A percentile compares a stretch with the other conserved stretches of the same genome.
Evolutionary conservation across 257 asterid genomes (phyloP).

Genomic region (Solanum pennellii): DNA sequence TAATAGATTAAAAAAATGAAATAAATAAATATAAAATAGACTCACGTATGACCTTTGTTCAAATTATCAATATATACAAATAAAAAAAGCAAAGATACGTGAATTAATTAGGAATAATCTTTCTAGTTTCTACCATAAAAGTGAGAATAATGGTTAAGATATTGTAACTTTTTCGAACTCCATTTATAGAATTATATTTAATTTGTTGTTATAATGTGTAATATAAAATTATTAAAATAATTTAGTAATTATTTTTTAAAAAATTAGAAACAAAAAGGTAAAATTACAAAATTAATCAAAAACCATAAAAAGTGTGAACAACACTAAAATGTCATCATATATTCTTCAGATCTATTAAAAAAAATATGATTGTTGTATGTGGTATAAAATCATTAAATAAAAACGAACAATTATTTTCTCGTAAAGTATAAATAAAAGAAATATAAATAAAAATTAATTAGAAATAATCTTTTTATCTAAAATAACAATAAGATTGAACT

Average conservation of each 20-base stretch:
- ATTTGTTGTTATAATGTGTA: too few relatives aligned
- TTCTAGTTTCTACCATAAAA: neutral
- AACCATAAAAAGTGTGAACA: too few relatives aligned
- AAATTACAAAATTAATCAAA: too few relatives aligned
- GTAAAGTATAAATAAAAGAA: too few relatives aligned
- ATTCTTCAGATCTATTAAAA: too few relatives aligned
- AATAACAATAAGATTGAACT: neutral
- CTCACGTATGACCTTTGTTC: neutral
- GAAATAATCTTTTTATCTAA: neutral
- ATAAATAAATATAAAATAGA: neutral
- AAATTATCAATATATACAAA: neutral
- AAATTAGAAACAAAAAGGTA: too few relatives aligned
- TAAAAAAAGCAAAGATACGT: neutral
- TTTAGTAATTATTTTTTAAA: too few relatives aligned
- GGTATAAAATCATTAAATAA: too few relatives aligned
- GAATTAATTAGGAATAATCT: neutral
- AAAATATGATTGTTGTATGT: too few relatives aligned
- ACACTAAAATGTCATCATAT: too few relatives aligned
- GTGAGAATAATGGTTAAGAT: neutral
- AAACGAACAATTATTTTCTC: too few relatives aligned
- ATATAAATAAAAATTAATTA: neutral
- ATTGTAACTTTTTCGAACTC: accelerated
- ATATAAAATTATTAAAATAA: neutral
- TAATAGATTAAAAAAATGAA: neutral
- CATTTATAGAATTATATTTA: neutral